These are phyloP conservation scores for Plasmodium chabaudi DNA, from an alignment of 169 alveolate species.

Conservation along the genomic window DNA sequence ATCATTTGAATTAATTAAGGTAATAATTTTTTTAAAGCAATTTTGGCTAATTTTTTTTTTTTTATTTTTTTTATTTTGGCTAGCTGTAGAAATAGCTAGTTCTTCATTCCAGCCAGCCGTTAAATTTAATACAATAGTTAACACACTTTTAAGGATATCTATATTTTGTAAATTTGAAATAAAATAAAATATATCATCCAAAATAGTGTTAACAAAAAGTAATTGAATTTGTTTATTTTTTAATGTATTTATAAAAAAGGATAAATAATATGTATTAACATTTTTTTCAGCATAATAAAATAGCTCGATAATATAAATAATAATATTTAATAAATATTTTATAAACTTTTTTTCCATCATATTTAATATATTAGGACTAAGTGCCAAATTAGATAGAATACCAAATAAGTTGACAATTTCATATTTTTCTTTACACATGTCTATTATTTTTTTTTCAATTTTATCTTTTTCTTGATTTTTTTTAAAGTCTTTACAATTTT, in stretches of 20 bases:
- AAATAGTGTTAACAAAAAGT: constrained; percentile 3
- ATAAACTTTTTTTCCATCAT: constrained; percentile 14
- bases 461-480: neutral
- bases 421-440: constrained; percentile 6
- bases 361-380: neutral
- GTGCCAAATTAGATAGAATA: constrained; percentile 18
- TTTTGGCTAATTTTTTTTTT: neutral
- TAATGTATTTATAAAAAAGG: constrained; percentile 24
- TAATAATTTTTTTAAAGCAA: constrained; percentile 9
- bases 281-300: neutral
- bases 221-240: neutral
- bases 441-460: constrained; percentile 1
- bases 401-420: constrained; percentile 31
- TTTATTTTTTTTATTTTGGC: neutral
- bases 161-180: constrained; percentile 5
- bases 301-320: constrained; percentile 17
- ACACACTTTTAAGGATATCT: constrained; percentile 1
- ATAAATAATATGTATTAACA: constrained; percentile 16
- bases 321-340: constrained; percentile 11
- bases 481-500: too few relatives aligned
- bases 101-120: constrained; percentile 29
- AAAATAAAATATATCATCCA: constrained; percentile 14
- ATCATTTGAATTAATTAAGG: neutral
- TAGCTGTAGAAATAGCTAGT: neutral
- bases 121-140: constrained; percentile 29